Conservation (phyloP, 129 eudicot species). For the Centrapalus pauciflorus region DNA sequence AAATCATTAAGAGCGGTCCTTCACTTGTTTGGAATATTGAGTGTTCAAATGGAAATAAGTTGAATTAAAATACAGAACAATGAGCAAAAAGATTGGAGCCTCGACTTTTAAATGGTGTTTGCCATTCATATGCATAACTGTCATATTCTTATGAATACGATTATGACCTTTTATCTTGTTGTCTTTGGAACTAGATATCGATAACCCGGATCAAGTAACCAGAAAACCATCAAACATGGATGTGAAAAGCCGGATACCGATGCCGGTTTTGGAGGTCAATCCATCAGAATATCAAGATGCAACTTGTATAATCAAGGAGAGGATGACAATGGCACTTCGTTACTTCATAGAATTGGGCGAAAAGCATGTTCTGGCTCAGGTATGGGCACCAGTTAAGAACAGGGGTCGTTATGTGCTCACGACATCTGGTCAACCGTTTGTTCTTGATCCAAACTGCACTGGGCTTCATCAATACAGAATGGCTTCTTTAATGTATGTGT, state of each 20-base stretch:
- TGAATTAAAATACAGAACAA: no score
- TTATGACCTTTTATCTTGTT: neutral
- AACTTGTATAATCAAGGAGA: slow-evolving; percentile 69
- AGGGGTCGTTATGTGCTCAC: slow-evolving; percentile 70
- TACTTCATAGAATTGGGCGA: slow-evolving; percentile 79
- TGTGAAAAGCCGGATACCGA: slow-evolving; percentile 37
- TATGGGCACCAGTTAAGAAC: slow-evolving; percentile 88
- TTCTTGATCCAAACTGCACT: slow-evolving; percentile 73
- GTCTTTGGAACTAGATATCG: slow-evolving; percentile 19
- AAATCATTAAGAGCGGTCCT: no score
- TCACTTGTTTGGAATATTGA: no score
- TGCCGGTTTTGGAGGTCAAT: slow-evolving; percentile 42
- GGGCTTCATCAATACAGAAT: slow-evolving; percentile 89
- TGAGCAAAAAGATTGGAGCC: neutral
- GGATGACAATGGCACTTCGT: slow-evolving; percentile 96
- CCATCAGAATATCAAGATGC: slow-evolving; percentile 49
- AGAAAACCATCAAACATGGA: slow-evolving; percentile 34
- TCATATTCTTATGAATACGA: neutral
- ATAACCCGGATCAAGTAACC: slow-evolving; percentile 39
- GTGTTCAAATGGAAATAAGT: no score
- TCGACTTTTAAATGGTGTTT: neutral
- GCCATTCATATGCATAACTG: neutral
- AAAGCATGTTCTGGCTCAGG: slow-evolving; percentile 78
- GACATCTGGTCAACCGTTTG: slow-evolving; percentile 92
- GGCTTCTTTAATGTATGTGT: slow-evolving; percentile 74